Conservation (phyloP, 768 basidiomycete genomes). For the Agrocybe chaxingu region DNA sequence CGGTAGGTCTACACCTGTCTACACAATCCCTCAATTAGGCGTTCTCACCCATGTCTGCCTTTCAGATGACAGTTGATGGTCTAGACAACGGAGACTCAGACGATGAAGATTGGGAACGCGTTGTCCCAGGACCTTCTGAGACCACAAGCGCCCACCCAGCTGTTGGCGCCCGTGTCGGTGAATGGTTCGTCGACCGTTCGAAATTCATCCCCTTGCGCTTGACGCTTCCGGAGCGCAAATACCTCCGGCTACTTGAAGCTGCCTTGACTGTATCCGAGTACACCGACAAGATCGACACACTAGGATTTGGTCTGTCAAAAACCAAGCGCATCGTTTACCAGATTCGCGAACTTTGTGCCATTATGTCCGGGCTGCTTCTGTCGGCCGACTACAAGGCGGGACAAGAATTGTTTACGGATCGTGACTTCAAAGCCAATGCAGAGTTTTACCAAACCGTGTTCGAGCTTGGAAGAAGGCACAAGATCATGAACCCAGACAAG, state of each 20-base stretch:
- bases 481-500: conserved; percentile 92
- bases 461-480: conserved; percentile 80
- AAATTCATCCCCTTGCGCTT: conserved; percentile 81
- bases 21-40: not conserved
- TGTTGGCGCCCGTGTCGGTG: conserved; percentile 62
- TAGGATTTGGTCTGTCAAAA: conserved; percentile 75
- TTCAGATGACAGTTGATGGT: conserved; percentile 47
- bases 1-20: conserved; percentile 17
- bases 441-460: conserved; percentile 80
- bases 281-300: conserved; percentile 86
- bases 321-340: conserved; percentile 86
- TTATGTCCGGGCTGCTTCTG: conserved; percentile 79
- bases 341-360: conserved; percentile 83
- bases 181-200: conserved; percentile 83
- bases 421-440: conserved; percentile 77
- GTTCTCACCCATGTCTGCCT: not conserved
- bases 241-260: conserved; percentile 79
- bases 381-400: conserved; percentile 86
- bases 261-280: conserved; percentile 85
- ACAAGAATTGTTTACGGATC: conserved; percentile 80
- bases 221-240: conserved; percentile 74
- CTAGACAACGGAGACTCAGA: conserved; percentile 28
- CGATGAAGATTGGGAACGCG: conserved; percentile 43
- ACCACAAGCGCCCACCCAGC: conserved; percentile 55
- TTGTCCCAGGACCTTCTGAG: conserved; percentile 31